A percentile compares a stretch with the other conserved stretches of the same genome.
These are phyloP conservation scores for Peniophora sp. DNA, from an alignment of 1,284 basidiomycete species.

Conservation along the genomic window DNA sequence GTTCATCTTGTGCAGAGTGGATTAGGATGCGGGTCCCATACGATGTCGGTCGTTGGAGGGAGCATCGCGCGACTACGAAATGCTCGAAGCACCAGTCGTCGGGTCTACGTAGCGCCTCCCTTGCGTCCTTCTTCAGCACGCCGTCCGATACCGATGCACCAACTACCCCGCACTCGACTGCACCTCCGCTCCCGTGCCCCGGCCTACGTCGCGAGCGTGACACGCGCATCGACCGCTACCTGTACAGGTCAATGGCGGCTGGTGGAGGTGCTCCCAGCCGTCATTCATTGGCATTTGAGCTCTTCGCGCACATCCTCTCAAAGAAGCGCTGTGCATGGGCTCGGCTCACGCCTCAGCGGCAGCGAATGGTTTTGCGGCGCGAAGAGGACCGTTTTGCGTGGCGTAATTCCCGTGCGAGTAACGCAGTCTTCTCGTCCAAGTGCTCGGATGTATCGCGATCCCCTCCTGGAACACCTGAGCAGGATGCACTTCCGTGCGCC, in stretches of 20 bases:
- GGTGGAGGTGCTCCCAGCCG: neutral
- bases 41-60: constrained; percentile 1
- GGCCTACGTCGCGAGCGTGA: neutral
- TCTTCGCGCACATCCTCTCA: neutral
- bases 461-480: neutral
- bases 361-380: neutral
- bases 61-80: neutral
- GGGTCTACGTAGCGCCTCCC: neutral
- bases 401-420: neutral
- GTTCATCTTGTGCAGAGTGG: constrained; percentile 6
- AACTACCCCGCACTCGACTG: neutral
- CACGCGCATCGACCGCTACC: neutral
- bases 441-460: neutral
- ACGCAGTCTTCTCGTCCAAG: neutral
- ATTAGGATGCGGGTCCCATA: constrained; percentile 6
- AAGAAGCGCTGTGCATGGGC: neutral
- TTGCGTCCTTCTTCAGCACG: neutral
- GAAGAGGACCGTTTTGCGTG: neutral
- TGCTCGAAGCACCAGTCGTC: neutral
- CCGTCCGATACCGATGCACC: neutral
- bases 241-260: neutral
- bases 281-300: neutral
- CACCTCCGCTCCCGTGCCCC: neutral
- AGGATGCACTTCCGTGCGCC: neutral
- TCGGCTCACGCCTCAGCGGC: neutral